Base-by-base conservation (phyloP, 1,284 basidiomycete species). In the Pseudozyma pruni region DNA sequence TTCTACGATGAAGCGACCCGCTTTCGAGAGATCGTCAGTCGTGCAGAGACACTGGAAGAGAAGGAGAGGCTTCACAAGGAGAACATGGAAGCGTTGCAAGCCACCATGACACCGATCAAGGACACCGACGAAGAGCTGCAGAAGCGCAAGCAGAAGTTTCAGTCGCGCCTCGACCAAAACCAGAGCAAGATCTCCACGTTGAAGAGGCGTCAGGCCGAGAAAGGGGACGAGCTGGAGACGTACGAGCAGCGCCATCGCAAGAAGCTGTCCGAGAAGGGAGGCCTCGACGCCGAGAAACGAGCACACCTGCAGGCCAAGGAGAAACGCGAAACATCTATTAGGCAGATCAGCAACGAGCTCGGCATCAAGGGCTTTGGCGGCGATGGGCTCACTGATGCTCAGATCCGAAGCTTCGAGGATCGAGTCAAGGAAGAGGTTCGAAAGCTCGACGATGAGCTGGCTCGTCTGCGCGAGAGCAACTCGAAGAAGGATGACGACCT, bases 1-100 rank as follows among this genome's bases (percentile, higher is more conserved):
- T 92, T 94, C 80, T 90, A 92, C 76, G 90, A 94, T 53, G 87
- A 89, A 43, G 90, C 92, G 2, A 88, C 89, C 16, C 90, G 90
- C 74, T 97, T 97, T 82, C 88, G 90, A 34, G 89, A 93, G 80
- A 87, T 91, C 43, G 93, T 93, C 76, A 84, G 90, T 47, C 88
- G 88, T 61, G 88, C 90, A 17, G 88, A 91, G 59, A 86, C 86
- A 43, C 83, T 94, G 45, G 86, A 90, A 55, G 86, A 88, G 59
- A 87, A 87, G 75, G 90, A 90, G 78, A 84, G 60, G 86, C 91
- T 80, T 84, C 90, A 75, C 84, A 87, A 63, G 51, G 87, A 89
- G 41, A 88, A 90, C 34, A 87, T 88, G 54, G 84, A 88, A 29
- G 89, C 87, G 44, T 83, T 92, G n/a, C 58, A 81, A 29, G 79